Evolutionary conservation across 495 filamentous ascomycete genomes (phyloP).

Genomic region (Talaromyces proteolyticus): DNA sequence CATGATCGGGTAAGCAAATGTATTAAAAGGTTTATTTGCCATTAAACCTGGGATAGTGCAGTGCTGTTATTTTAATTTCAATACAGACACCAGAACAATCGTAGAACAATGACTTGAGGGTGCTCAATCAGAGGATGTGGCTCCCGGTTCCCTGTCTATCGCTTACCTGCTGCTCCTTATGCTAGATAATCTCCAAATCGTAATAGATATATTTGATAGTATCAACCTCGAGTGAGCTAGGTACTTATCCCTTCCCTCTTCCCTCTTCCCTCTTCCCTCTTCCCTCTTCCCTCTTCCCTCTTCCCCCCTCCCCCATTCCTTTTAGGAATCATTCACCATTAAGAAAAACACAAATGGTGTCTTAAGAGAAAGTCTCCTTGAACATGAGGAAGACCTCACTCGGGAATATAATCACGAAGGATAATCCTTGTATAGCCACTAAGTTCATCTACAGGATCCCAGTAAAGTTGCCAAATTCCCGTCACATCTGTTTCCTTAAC

Average conservation of each 20-base stretch:
- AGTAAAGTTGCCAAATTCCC: constrained; percentile 17
- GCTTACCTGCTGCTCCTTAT: neutral
- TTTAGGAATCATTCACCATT: neutral
- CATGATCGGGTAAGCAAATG: too few species aligned
- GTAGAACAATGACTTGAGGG: too few species aligned
- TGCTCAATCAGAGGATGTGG: too few species aligned
- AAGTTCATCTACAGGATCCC: constrained; percentile 4
- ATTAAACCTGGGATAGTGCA: too few species aligned
- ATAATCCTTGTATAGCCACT: neutral
- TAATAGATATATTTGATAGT: neutral
- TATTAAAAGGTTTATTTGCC: too few species aligned
- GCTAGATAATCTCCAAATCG: too few species aligned
- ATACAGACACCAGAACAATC: too few species aligned
- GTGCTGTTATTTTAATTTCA: too few species aligned
- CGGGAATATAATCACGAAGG: neutral
- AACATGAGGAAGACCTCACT: neutral
- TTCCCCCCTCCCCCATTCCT: neutral
- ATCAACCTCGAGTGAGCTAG: neutral
- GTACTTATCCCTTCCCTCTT: neutral
- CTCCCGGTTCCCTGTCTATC: neutral
- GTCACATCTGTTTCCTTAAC: constrained; percentile 14
- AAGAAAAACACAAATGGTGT: neutral
- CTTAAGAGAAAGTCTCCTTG: neutral
- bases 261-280: neutral
- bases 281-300: neutral